phyloP scores from a whole-genome alignment of 1,284 basidiomycete genomes.

The Erythrobasidium hasegawianum region DNA sequence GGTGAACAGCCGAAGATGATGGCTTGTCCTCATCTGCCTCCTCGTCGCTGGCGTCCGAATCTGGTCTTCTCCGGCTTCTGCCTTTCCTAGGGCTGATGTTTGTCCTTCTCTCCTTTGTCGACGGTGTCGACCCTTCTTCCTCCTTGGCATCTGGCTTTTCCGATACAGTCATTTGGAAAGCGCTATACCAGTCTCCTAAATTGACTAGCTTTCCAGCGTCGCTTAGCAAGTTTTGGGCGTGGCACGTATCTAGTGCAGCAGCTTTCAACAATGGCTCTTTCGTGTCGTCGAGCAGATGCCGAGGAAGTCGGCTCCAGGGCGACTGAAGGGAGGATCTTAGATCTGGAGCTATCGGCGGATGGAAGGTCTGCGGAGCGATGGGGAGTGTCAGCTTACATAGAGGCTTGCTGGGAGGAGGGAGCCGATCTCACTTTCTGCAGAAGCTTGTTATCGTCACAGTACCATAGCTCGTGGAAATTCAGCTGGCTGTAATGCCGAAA shows the following conservation, averaged over 20 bases:
- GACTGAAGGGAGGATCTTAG: conserved; percentile 9
- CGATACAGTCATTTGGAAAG: conserved; percentile 34
- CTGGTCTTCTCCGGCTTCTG: neutral
- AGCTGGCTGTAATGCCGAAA: conserved; percentile 17
- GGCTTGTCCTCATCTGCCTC: conserved; percentile 32
- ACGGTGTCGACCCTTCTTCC: too few relatives aligned
- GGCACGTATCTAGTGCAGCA: conserved; percentile 18
- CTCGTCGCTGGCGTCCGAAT: conserved; percentile 4
- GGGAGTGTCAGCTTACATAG: too few relatives aligned
- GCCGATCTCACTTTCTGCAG: conserved; percentile 24
- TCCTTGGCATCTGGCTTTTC: conserved; percentile 3
- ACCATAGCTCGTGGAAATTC: conserved; percentile 32
- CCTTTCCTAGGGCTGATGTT: neutral
- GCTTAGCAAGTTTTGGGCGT: conserved; percentile 30
- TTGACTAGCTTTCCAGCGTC: conserved; percentile 43
- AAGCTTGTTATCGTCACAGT: conserved; percentile 13
- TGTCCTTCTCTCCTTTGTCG: conserved; percentile 11
- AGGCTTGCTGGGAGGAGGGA: too few relatives aligned
- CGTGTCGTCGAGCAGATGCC: conserved; percentile 18
- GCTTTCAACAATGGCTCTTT: neutral
- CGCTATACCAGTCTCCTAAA: conserved; percentile 43
- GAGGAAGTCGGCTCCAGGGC: conserved; percentile 20
- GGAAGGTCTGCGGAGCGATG: conserved; percentile 18
- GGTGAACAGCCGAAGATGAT: conserved; percentile 19
- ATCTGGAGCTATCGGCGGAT: conserved; percentile 17